These are phyloP conservation scores for Thielaviopsis musarum DNA, from an alignment of 2,329 filamentous ascomycete species.

Conservation along the genomic window DNA sequence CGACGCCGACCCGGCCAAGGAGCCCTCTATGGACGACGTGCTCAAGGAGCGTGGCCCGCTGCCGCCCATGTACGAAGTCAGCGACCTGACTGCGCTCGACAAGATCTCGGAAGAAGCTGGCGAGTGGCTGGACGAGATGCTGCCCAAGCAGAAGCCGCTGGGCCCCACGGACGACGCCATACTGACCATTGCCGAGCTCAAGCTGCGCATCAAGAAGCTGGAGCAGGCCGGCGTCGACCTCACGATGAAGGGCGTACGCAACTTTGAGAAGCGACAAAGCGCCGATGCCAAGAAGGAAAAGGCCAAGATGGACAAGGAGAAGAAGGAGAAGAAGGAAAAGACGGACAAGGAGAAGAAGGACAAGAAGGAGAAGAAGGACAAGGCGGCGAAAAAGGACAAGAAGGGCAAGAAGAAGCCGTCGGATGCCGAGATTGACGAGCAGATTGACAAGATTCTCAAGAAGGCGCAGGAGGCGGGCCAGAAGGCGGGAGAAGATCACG, in stretches of 20 bases:
- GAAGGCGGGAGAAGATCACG: slow-evolving; percentile 16
- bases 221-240: slow-evolving; percentile 54
- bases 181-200: slow-evolving; percentile 55
- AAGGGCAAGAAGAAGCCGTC: slow-evolving; percentile 7
- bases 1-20: slow-evolving; percentile 29
- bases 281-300: slow-evolving; percentile 30
- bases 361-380: slow-evolving; percentile 22
- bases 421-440: slow-evolving; percentile 22
- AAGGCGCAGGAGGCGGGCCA: slow-evolving; percentile 20
- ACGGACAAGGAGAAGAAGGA: slow-evolving; percentile 23
- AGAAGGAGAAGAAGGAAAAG: slow-evolving; percentile 23
- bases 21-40: slow-evolving; percentile 27
- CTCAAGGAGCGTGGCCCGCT: slow-evolving; percentile 32
- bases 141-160: slow-evolving; percentile 55
- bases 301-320: slow-evolving; percentile 24
- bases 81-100: slow-evolving; percentile 53
- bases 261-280: slow-evolving; percentile 31
- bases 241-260: slow-evolving; percentile 49
- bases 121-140: slow-evolving; percentile 60
- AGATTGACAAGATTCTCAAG: slow-evolving; percentile 33
- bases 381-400: slow-evolving; percentile 6
- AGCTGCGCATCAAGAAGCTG: slow-evolving; percentile 51
- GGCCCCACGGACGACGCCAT: slow-evolving; percentile 55
- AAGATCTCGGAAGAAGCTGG: slow-evolving; percentile 43
- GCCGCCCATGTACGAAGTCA: slow-evolving; percentile 51